These are phyloP conservation scores for Magnusiomyces clavatus DNA, from an alignment of 1,139 yeast species.

Conservation along the genomic window DNA sequence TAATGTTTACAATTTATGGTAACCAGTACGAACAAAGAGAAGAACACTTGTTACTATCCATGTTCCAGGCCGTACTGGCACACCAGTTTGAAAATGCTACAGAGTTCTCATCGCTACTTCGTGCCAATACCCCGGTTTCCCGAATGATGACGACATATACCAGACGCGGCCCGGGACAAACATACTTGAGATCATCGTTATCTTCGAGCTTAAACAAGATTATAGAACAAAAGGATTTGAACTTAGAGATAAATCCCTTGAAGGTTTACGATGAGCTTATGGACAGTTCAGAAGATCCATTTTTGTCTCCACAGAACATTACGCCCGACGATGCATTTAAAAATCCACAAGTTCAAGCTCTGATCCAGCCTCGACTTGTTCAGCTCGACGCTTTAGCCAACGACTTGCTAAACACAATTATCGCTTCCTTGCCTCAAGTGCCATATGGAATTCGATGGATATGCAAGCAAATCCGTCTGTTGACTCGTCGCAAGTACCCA, in stretches of 20 bases:
- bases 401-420: conserved; percentile 54
- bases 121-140: conserved; percentile 38
- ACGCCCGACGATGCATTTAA: conserved; percentile 31
- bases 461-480: conserved; percentile 59
- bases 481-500: conserved; percentile 61
- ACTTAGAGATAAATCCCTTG: conserved; percentile 34
- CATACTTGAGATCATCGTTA: conserved; percentile 33
- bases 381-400: conserved; percentile 43
- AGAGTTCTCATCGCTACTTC: conserved; percentile 34
- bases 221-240: conserved; percentile 27
- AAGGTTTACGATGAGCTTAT: conserved; percentile 31
- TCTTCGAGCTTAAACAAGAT: conserved; percentile 29
- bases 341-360: conserved; percentile 27
- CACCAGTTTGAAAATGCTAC: conserved; percentile 33
- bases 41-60: conserved; percentile 34
- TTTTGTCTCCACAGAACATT: conserved; percentile 19
- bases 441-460: conserved; percentile 72
- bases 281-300: conserved; percentile 23
- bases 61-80: conserved; percentile 37
- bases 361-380: conserved; percentile 29
- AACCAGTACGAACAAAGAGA: conserved; percentile 39
- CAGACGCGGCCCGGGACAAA: conserved; percentile 38
- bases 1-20: conserved; percentile 39
- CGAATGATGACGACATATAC: conserved; percentile 40
- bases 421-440: conserved; percentile 45